Evolutionary conservation across 192 early-diverging fungal genomes (phyloP).

Genomic region (Backusella tuberculispora): DNA sequence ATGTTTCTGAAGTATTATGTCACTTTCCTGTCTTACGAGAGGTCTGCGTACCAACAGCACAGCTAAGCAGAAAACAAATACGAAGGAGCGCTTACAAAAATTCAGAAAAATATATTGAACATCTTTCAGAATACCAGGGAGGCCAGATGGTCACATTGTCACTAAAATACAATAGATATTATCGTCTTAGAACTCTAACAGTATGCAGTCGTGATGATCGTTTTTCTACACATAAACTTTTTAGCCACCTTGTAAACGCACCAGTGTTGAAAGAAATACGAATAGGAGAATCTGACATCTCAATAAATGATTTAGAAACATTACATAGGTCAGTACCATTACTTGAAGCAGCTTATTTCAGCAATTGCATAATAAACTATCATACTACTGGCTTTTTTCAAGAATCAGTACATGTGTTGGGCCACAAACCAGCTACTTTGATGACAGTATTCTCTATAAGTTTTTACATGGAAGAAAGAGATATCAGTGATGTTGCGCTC

Average conservation of each 20-base stretch:
- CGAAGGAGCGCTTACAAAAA: neutral
- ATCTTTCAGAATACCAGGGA: neutral
- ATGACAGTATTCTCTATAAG: neutral
- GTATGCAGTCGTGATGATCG: neutral
- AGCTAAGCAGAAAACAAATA: neutral
- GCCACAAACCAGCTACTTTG: neutral
- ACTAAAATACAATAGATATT: neutral
- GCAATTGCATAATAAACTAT: neutral
- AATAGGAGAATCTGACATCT: neutral
- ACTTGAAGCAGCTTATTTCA: neutral
- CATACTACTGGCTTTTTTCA: neutral
- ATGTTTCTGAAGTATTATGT: neutral
- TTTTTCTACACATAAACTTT: neutral
- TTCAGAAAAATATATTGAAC: neutral
- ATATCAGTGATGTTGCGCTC: neutral
- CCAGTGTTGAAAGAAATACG: neutral
- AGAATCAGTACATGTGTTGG: neutral
- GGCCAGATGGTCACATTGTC: neutral
- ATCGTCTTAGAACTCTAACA: neutral
- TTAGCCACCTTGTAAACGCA: neutral
- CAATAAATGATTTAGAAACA: neutral
- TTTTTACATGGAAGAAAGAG: neutral
- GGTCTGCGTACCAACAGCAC: neutral
- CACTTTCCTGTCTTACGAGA: neutral
- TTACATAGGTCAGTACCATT: neutral